Percentiles rank a stretch among this genome's conserved stretches.
phyloP scores from a whole-genome alignment of 2,329 filamentous ascomycete species.

The Corniculantispora saksenae region DNA sequence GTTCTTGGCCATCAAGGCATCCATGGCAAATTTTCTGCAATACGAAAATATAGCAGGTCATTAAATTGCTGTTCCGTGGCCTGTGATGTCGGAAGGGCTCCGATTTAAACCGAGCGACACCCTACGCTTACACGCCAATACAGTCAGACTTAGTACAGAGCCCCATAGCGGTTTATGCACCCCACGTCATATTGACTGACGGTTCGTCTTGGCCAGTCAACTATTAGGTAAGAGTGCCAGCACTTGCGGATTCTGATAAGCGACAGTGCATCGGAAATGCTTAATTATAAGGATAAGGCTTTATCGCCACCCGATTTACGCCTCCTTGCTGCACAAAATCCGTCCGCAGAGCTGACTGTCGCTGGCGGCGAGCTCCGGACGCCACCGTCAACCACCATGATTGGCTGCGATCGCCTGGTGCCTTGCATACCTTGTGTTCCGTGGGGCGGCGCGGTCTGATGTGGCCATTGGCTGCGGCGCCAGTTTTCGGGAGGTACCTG shows the following conservation, averaged over 20 bases:
- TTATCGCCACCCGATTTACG: not conserved
- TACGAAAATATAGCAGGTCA: not conserved
- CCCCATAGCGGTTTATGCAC: slow-evolving; percentile 11
- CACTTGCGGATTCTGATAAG: slow-evolving; percentile 2
- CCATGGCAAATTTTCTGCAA: not conserved
- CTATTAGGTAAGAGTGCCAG: slow-evolving; percentile 12
- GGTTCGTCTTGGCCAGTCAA: slow-evolving; percentile 16
- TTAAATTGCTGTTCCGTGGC: not conserved
- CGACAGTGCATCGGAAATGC: not conserved
- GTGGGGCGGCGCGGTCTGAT: not conserved
- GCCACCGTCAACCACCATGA: not conserved
- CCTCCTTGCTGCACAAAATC: not conserved
- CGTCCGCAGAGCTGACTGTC: not conserved
- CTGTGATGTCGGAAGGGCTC: not conserved
- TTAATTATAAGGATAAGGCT: slow-evolving; percentile 19
- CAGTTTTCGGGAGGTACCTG: not conserved
- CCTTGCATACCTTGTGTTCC: not conserved
- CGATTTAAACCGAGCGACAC: slow-evolving; percentile 6
- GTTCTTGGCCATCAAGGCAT: not conserved
- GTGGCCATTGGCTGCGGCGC: not conserved
- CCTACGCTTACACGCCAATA: slow-evolving; percentile 14
- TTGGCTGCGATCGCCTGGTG: not conserved
- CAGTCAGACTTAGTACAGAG: slow-evolving; percentile 20
- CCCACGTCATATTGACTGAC: slow-evolving; percentile 16
- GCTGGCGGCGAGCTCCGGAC: not conserved